Conservation (phyloP, 345 rosid genomes). For the Populus alba region DNA sequence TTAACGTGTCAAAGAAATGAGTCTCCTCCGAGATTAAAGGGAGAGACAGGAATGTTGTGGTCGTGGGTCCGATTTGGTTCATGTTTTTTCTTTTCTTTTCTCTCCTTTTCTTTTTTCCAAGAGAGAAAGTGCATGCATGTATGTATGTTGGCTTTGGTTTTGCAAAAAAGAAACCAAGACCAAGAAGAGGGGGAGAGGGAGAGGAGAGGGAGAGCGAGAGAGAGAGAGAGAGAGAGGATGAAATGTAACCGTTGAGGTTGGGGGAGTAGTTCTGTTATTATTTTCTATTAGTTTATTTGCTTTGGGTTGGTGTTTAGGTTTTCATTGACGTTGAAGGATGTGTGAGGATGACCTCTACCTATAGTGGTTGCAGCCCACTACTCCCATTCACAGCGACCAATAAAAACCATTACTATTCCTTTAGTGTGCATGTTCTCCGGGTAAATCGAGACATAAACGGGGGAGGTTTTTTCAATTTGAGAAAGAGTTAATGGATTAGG, state of each 20-base stretch:
- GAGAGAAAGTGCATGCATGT: too few species aligned
- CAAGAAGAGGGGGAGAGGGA: neutral
- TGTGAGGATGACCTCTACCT: conserved; percentile 2
- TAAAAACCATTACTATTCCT: too few species aligned
- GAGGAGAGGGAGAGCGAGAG: neutral
- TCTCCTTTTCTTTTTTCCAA: conserved; percentile 11
- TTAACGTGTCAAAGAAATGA: conserved; percentile 1
- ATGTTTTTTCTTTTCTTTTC: conserved; percentile 13
- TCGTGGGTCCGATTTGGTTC: conserved; percentile 46
- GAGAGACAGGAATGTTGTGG: conserved; percentile 27
- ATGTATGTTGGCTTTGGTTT: conserved; percentile 5
- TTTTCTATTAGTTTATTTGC: conserved; percentile 19
- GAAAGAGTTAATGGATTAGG: too few species aligned
- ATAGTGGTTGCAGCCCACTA: conserved; percentile 12
- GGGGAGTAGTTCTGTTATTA: conserved; percentile 8
- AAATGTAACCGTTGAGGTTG: conserved; percentile 14
- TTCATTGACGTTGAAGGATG: neutral
- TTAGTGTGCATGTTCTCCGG: too few species aligned
- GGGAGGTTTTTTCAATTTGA: too few species aligned
- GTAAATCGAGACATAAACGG: too few species aligned
- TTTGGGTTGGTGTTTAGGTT: neutral
- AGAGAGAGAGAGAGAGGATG: conserved; percentile 10
- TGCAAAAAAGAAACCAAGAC: conserved; percentile 9
- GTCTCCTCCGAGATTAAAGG: conserved; percentile 30
- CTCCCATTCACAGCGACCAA: conserved; percentile 10